phyloP scores from a whole-genome alignment of 2,329 filamentous ascomycete genomes.

The Fonsecaea pedrosoi region DNA sequence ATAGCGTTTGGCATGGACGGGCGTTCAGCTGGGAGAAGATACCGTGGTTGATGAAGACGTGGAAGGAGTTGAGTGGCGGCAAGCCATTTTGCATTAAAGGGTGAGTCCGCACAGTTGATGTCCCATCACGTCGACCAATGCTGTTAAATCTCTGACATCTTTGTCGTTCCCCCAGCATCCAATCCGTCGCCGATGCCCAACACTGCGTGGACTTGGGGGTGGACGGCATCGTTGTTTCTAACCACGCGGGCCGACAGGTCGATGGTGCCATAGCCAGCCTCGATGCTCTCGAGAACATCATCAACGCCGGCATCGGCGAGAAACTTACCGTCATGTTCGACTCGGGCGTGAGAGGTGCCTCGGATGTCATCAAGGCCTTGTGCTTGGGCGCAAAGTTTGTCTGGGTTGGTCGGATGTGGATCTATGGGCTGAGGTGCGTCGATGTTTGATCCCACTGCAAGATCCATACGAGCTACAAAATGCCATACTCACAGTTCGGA shows the following conservation, averaged over 20 bases:
- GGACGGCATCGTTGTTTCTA: slow-evolving; percentile 72
- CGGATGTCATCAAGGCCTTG: slow-evolving; percentile 67
- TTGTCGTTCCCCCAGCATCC: slow-evolving; percentile 51
- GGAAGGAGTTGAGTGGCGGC: slow-evolving; percentile 61
- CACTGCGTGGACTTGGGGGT: slow-evolving; percentile 65
- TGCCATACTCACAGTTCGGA: neutral
- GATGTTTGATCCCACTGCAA: neutral
- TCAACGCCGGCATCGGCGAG: slow-evolving; percentile 56
- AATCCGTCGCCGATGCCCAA: slow-evolving; percentile 68
- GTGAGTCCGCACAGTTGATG: slow-evolving; percentile 11
- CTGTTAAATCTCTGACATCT: neutral
- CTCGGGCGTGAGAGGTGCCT: slow-evolving; percentile 63
- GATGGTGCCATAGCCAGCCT: slow-evolving; percentile 66
- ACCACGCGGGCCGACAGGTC: slow-evolving; percentile 73
- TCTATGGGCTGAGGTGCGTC: slow-evolving; percentile 58
- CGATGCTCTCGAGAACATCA: slow-evolving; percentile 66
- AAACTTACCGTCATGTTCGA: slow-evolving; percentile 65
- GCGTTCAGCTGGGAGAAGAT: slow-evolving; percentile 72
- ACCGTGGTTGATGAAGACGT: slow-evolving; percentile 66
- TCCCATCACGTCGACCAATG: neutral
- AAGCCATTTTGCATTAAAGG: slow-evolving; percentile 71
- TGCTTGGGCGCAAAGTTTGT: slow-evolving; percentile 68
- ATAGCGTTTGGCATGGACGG: slow-evolving; percentile 69
- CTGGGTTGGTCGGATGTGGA: slow-evolving; percentile 66
- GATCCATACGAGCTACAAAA: neutral